These are phyloP conservation scores for Nigrospora osmanthi DNA, from an alignment of 2,329 filamentous ascomycete genomes.

Conservation along the genomic window DNA sequence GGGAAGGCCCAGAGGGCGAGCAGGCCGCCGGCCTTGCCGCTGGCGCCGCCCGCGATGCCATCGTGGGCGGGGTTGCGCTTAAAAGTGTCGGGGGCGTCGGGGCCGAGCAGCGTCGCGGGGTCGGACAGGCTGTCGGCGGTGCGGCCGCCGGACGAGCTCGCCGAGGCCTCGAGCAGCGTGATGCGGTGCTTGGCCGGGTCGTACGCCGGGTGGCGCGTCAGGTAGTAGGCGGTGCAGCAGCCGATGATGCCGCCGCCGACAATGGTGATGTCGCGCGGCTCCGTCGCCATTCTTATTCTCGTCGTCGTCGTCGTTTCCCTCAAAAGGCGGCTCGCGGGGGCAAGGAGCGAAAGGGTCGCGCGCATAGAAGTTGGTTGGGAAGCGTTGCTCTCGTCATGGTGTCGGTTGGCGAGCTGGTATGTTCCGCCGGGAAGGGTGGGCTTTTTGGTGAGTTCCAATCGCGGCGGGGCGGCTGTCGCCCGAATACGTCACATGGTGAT, in stretches of 20 bases:
- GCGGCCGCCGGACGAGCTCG: slow-evolving; percentile 25
- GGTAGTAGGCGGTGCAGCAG: slow-evolving; percentile 65
- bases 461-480: too few species aligned
- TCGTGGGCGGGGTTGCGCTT: slow-evolving; percentile 23
- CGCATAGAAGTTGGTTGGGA: too few species aligned
- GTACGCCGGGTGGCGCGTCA: slow-evolving; percentile 64
- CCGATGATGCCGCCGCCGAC: slow-evolving; percentile 70
- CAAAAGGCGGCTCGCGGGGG: too few species aligned
- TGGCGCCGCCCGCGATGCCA: slow-evolving; percentile 63
- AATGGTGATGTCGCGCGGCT: slow-evolving; percentile 21
- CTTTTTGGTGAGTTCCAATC: too few species aligned
- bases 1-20: slow-evolving; percentile 72
- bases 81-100: slow-evolving; percentile 13
- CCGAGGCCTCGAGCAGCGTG: slow-evolving; percentile 63
- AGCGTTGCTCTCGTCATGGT: too few species aligned
- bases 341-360: too few species aligned
- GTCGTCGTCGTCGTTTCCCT: too few species aligned
- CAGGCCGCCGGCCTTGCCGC: slow-evolving; percentile 70
- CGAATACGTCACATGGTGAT: too few species aligned
- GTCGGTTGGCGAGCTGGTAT: too few species aligned
- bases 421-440: too few species aligned
- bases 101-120: slow-evolving; percentile 15
- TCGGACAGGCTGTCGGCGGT: slow-evolving; percentile 22
- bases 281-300: neutral
- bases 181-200: slow-evolving; percentile 57